Evolutionary conservation across 768 basidiomycete species (phyloP).

Genomic region (Termitomyces sp.): DNA sequence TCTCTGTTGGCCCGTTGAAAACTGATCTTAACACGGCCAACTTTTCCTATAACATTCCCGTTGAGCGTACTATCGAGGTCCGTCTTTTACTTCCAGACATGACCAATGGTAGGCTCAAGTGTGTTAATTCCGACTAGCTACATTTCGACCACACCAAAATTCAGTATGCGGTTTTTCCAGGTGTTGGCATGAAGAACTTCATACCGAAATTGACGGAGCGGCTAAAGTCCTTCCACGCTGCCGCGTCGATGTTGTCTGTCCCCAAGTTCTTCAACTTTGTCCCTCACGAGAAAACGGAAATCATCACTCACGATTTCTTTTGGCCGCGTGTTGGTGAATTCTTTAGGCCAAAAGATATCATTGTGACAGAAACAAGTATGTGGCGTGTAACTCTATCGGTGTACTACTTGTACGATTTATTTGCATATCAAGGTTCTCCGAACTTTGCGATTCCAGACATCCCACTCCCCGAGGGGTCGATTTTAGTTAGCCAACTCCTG

Average conservation of each 20-base stretch:
- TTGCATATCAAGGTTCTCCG: background rate
- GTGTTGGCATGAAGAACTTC: conserved; percentile 72
- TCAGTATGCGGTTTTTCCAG: conserved; percentile 42
- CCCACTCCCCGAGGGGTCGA: conserved; percentile 63
- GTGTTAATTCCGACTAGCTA: conserved; percentile 38
- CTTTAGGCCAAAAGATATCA: conserved; percentile 72
- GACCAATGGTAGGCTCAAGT: background rate
- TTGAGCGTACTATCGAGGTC: conserved; percentile 61
- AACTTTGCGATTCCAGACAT: conserved; percentile 82
- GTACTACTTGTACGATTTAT: too few species aligned
- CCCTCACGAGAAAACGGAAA: conserved; percentile 45
- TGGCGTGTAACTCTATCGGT: background rate
- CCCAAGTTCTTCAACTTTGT: conserved; percentile 39
- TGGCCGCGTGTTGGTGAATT: conserved; percentile 80
- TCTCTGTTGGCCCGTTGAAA: conserved; percentile 68
- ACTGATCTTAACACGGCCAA: conserved; percentile 89
- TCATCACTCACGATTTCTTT: conserved; percentile 76
- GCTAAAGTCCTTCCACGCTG: conserved; percentile 37
- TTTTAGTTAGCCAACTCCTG: conserved; percentile 73
- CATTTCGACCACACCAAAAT: conserved; percentile 50
- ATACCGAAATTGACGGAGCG: conserved; percentile 67
- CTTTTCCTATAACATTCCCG: conserved; percentile 73
- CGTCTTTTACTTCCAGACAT: background rate
- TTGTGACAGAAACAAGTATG: conserved; percentile 83
- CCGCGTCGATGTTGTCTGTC: conserved; percentile 42